Evolutionary conservation across 2,329 filamentous ascomycete species (phyloP).

Genomic region (Aspergillus udagawae): DNA sequence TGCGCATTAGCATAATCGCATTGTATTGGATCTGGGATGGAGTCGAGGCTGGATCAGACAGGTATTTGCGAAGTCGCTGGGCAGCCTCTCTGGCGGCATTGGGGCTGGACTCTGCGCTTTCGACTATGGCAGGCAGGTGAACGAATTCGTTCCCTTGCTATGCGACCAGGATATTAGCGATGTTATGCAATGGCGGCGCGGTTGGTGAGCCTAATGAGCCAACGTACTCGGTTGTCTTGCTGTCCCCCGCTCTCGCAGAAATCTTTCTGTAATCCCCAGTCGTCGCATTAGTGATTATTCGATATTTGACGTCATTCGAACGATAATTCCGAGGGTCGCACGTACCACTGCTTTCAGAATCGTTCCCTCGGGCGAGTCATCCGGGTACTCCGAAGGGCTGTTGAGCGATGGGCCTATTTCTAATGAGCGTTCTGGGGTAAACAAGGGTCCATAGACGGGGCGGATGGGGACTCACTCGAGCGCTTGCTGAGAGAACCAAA

Average conservation of each 20-base stretch:
- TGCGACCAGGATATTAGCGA: background rate
- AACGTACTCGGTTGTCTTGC: constrained; percentile 51
- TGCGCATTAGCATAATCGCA: constrained; percentile 89
- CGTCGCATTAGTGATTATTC: constrained; percentile 1
- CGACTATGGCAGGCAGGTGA: constrained; percentile 88
- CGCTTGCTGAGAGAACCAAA: constrained; percentile 30
- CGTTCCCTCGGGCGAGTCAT: constrained; percentile 38
- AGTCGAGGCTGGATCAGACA: constrained; percentile 65
- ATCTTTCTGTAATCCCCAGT: constrained; percentile 52
- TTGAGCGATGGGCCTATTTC: constrained; percentile 21
- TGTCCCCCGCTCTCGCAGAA: constrained; percentile 72
- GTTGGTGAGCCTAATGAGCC: background rate
- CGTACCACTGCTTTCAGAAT: constrained; percentile 41
- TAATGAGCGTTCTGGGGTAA: constrained; percentile 4
- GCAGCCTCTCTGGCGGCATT: constrained; percentile 78
- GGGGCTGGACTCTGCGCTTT: constrained; percentile 88
- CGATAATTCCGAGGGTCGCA: background rate
- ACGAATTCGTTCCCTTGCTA: constrained; percentile 80
- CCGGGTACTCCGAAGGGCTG: constrained; percentile 20
- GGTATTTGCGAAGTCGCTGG: constrained; percentile 73
- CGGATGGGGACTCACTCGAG: constrained; percentile 23
- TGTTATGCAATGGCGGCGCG: background rate
- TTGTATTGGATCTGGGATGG: constrained; percentile 83
- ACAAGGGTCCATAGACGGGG: constrained; percentile 4
- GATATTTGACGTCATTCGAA: background rate